Percentiles rank a stretch among this genome's conserved stretches.
These are phyloP conservation scores for Apophysomyces sp. DNA, from an alignment of 371 early-diverging fungal species.

Conservation along the genomic window DNA sequence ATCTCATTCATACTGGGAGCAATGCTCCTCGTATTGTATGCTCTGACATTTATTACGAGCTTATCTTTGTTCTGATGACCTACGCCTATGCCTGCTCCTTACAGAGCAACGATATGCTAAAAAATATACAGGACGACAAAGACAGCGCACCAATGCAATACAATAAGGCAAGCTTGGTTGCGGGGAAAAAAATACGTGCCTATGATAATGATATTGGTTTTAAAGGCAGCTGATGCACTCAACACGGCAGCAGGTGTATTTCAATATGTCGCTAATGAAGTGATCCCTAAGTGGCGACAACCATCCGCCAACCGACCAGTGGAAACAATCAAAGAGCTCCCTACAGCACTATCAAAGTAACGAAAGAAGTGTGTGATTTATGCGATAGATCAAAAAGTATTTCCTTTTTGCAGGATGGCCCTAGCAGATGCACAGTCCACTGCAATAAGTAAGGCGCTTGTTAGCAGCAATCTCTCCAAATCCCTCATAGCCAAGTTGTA, in stretches of 20 bases:
- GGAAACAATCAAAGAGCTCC: conserved; percentile 44
- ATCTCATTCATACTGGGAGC: conserved; percentile 52
- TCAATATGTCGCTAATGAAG: conserved; percentile 51
- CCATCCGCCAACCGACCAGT: conserved; percentile 34
- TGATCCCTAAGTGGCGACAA: conserved; percentile 52
- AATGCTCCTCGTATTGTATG: conserved; percentile 59
- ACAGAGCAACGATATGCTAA: conserved; percentile 32
- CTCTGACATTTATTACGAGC: conserved; percentile 56
- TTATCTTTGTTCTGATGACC: conserved; percentile 60
- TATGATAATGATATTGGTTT: background rate
- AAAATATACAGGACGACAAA: conserved; percentile 11
- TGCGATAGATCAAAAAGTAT: background rate
- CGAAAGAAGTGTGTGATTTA: background rate
- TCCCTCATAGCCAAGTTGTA: conserved; percentile 60
- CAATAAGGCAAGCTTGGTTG: conserved; percentile 22
- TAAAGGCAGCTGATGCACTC: conserved; percentile 53
- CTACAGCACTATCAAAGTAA: conserved; percentile 54
- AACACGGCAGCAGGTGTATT: conserved; percentile 62
- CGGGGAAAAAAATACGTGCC: background rate
- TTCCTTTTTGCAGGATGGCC: conserved; percentile 35
- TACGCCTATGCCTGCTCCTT: conserved; percentile 53
- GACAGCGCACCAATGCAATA: conserved; percentile 16
- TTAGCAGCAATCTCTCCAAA: conserved; percentile 45
- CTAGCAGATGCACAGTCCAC: conserved; percentile 51
- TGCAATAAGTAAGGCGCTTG: conserved; percentile 47